phyloP scores from a whole-genome alignment of 2,329 filamentous ascomycete species.

The Aspergillus terreus region DNA sequence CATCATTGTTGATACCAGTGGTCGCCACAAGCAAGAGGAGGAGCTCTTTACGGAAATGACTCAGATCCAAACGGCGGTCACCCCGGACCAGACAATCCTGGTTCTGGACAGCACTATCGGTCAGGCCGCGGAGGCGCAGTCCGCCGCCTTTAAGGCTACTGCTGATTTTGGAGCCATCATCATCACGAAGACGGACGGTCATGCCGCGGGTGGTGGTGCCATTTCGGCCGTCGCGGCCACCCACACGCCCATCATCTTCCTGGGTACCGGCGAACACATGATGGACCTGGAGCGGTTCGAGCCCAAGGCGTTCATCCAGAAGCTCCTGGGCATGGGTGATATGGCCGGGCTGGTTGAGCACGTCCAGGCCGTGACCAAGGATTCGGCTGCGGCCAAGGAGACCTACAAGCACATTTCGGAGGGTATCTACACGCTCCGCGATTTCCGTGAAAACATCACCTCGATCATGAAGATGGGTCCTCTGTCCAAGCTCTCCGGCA shows the following conservation, averaged over 20 bases:
- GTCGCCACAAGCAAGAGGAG: conserved; percentile 89
- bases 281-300: conserved; percentile 90
- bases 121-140: conserved; percentile 91
- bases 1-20: conserved; percentile 97
- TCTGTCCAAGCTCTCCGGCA: conserved; percentile 93
- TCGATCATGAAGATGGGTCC: conserved; percentile 99
- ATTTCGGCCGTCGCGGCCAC: conserved; percentile 97
- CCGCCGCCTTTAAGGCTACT: conserved; percentile 93
- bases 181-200: conserved; percentile 97
- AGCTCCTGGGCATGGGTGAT: conserved; percentile 94
- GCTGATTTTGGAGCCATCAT: conserved; percentile 98
- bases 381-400: conserved; percentile 76
- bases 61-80: conserved; percentile 87
- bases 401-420: conserved; percentile 99
- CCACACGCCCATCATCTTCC: conserved; percentile 94
- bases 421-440: conserved; percentile 91
- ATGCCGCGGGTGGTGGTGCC: conserved; percentile 90
- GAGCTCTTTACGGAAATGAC: conserved; percentile 97
- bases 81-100: conserved; percentile 96
- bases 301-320: conserved; percentile 88
- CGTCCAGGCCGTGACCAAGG: conserved; percentile 89
- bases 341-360: conserved; percentile 94
- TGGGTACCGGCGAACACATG: conserved; percentile 97
- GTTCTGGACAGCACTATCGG: conserved; percentile 95
- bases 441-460: conserved; percentile 88